phyloP scores from a whole-genome alignment of 116 monocot species.

The Zostera marina region DNA sequence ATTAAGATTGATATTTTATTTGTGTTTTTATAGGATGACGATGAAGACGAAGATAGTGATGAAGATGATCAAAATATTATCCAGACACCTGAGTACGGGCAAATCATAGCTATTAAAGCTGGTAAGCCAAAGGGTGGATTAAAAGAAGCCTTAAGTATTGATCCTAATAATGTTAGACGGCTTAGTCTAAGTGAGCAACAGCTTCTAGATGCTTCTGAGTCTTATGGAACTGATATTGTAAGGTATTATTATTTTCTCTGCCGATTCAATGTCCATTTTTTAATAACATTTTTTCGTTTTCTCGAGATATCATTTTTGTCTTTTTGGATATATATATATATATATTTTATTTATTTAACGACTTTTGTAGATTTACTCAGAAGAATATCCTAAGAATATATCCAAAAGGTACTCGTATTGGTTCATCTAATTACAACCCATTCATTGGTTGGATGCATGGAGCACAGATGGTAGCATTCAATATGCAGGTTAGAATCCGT shows the following conservation, averaged over 20 bases:
- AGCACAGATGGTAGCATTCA: conserved; percentile 87
- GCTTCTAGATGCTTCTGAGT: conserved; percentile 35
- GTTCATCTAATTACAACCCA: conserved; percentile 63
- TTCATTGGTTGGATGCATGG: conserved; percentile 71
- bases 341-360: neutral
- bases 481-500: conserved; percentile 48
- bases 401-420: conserved; percentile 44
- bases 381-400: conserved; percentile 61
- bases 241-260: conserved; percentile 23
- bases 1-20: no score
- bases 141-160: conserved; percentile 42
- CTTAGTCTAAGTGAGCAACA: conserved; percentile 71
- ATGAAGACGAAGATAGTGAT: no score
- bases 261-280: no score
- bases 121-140: conserved; percentile 65
- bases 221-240: conserved; percentile 46
- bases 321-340: no score
- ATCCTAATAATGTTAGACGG: conserved; percentile 70
- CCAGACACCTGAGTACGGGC: neutral
- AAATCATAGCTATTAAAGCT: conserved; percentile 57
- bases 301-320: no score
- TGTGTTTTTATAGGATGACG: no score
- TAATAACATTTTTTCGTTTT: no score
- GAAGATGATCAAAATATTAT: no score
- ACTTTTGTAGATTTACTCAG: conserved; percentile 37